Percentiles rank a stretch among this genome's conserved stretches.
phyloP scores from a whole-genome alignment of 768 basidiomycete genomes.

The Trametes punicea region DNA sequence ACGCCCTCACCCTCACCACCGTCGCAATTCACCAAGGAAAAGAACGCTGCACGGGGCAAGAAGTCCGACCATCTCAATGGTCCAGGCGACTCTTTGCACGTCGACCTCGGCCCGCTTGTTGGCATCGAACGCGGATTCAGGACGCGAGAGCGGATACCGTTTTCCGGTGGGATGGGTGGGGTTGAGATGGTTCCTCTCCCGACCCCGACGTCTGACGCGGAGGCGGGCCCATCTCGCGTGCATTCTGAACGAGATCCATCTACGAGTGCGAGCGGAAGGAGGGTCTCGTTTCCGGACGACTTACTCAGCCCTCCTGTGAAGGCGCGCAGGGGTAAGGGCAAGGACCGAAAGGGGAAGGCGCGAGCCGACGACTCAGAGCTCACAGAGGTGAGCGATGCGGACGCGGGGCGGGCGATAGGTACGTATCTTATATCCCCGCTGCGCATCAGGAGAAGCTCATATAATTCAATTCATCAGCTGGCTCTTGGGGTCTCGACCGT shows the following conservation, averaged over 20 bases:
- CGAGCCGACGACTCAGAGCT: constrained; percentile 20
- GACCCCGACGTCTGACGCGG: background rate
- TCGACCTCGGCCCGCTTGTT: constrained; percentile 63
- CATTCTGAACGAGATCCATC: background rate
- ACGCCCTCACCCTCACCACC: constrained; percentile 27
- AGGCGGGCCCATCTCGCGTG: constrained; percentile 19
- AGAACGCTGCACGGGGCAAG: background rate
- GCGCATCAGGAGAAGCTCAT: background rate
- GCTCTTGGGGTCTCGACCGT: background rate
- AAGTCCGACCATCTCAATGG: background rate
- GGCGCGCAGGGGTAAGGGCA: constrained; percentile 14
- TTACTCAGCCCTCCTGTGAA: constrained; percentile 3
- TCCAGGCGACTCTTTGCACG: background rate
- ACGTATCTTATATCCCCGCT: background rate
- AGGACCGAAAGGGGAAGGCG: constrained; percentile 30
- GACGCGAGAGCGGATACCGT: constrained; percentile 53
- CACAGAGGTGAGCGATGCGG: constrained; percentile 18
- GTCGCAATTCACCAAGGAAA: constrained; percentile 19
- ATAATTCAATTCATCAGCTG: background rate
- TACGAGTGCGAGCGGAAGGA: background rate
- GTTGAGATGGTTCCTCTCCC: constrained; percentile 49
- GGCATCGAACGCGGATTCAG: constrained; percentile 58
- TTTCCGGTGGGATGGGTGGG: constrained; percentile 60
- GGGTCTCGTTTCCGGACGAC: constrained; percentile 15
- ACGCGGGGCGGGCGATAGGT: constrained; percentile 14